Evolutionary conservation across 805 yeast species (phyloP).

Genomic region (Kazachstania africana): DNA sequence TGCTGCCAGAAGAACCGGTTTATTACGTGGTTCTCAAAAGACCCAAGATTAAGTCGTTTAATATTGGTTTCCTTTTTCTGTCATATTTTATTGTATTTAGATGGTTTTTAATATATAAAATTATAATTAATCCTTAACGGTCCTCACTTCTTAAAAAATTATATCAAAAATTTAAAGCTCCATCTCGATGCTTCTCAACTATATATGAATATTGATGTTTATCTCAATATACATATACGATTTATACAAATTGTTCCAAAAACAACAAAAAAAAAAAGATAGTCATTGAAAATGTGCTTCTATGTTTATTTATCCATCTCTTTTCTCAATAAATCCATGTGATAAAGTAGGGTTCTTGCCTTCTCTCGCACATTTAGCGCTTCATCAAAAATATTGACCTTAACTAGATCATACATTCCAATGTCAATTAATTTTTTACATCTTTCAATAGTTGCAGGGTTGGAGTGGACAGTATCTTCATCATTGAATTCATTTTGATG

Average conservation of each 20-base stretch:
- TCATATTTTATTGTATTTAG: slow-evolving; percentile 7
- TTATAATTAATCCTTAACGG: slow-evolving; percentile 9
- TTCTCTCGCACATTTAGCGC: slow-evolving; percentile 22
- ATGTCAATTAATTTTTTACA: slow-evolving; percentile 19
- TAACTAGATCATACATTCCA: slow-evolving; percentile 21
- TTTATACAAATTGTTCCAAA: no score
- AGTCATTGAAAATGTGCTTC: neutral
- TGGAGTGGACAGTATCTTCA: slow-evolving; percentile 6
- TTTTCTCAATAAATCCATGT: slow-evolving; percentile 25
- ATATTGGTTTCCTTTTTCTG: slow-evolving; percentile 4
- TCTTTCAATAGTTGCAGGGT: slow-evolving; percentile 15
- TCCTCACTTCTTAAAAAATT: slow-evolving; percentile 2
- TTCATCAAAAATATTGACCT: slow-evolving; percentile 18
- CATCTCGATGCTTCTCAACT: no score
- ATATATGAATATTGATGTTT: no score
- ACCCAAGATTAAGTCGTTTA: slow-evolving; percentile 47
- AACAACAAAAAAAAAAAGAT: neutral
- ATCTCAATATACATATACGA: no score
- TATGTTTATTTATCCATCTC: slow-evolving; percentile 6
- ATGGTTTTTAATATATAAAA: slow-evolving; percentile 8
- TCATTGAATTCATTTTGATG: slow-evolving; percentile 5
- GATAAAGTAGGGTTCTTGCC: slow-evolving; percentile 22
- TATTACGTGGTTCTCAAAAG: slow-evolving; percentile 98
- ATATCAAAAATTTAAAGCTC: no score
- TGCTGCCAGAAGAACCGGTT: slow-evolving; percentile 99